Evolutionary conservation across 352 stramenopile species (phyloP).

Genomic region (Pythium aphanidermatum): DNA sequence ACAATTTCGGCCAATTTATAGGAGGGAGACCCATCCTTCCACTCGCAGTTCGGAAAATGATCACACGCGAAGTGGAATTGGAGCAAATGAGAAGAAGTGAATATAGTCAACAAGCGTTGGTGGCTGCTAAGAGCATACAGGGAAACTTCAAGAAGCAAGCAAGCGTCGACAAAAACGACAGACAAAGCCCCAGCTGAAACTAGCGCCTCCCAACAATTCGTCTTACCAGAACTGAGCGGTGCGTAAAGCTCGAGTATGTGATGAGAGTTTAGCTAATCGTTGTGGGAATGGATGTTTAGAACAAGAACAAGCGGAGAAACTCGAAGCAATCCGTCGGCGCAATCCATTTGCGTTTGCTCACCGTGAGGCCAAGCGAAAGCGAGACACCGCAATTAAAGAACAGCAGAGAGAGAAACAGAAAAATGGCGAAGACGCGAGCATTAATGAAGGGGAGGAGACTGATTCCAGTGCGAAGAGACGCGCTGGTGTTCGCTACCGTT

Average conservation of each 20-base stretch:
- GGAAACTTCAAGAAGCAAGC: background rate
- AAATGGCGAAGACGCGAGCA: background rate
- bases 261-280: background rate
- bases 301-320: conserved; percentile 48
- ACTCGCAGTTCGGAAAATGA: conserved; percentile 63
- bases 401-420: conserved; percentile 35
- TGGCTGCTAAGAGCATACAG: conserved; percentile 4
- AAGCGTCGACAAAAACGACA: conserved; percentile 1
- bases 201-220: conserved; percentile 29
- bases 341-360: conserved; percentile 81
- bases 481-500: conserved; percentile 78
- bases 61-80: conserved; percentile 73
- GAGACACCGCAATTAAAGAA: conserved; percentile 27
- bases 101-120: conserved; percentile 14
- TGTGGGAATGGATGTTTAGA: conserved; percentile 27
- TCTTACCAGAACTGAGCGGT: conserved; percentile 52
- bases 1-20: conserved; percentile 8
- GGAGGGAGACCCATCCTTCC: conserved; percentile 39
- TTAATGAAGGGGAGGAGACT: conserved; percentile 19
- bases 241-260: conserved; percentile 8
- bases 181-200: conserved; percentile 13
- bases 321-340: conserved; percentile 54
- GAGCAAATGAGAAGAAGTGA: conserved; percentile 73
- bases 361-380: conserved; percentile 76
- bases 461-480: conserved; percentile 17